Base-by-base conservation (phyloP, 345 rosid genomes). In the Excoecaria agallocha region DNA sequence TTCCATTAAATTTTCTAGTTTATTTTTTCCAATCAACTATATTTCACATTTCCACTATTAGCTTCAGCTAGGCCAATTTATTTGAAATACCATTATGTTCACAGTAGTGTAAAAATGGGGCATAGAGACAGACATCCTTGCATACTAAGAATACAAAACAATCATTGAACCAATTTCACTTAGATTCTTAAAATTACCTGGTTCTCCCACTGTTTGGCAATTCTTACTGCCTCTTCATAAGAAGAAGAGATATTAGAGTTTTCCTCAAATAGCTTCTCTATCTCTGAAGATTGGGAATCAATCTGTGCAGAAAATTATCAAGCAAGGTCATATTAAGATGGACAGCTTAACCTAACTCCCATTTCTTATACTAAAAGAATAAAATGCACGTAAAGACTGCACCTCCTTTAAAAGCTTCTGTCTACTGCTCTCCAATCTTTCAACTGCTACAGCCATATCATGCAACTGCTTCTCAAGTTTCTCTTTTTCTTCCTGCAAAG, bases 361-460 rank as follows among this genome's bases (percentile, higher is more conserved):
- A 76, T 67, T 63, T 35, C n/a, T 30, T 48, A 43, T 12, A 57
- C 22, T 70, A 49, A 59, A 74, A 24, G 55, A 74, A 16, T 69
- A 41, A 58, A 74, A 52, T 0, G 43, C 38, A 72, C 74, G 66
- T 74, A 74, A 52, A 52, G 66, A 54, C 56, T 35, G 45, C 57
- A 90, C 98, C 97, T 95, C 99, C 86, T 82, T 80, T 35, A 95
- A 88, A 89, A 95, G 98, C 84, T 93, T 95, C 84, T 95, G 98
- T 76, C 98, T 86, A 73, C 99, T 90, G 84, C 76, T 89, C 83
- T 95, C 99, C 70, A 95, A 80, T 80, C 93, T 90, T 88, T 95
- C 99, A 80, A 95, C 85, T 66, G 82, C 96, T 38, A 91, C 88
- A 78, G 98, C 98, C 99, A 95, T 82, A 82, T 93, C 93, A 76